Base-by-base conservation (phyloP, 2,329 filamentous ascomycete genomes). In the Aspergillus bombycis region DNA sequence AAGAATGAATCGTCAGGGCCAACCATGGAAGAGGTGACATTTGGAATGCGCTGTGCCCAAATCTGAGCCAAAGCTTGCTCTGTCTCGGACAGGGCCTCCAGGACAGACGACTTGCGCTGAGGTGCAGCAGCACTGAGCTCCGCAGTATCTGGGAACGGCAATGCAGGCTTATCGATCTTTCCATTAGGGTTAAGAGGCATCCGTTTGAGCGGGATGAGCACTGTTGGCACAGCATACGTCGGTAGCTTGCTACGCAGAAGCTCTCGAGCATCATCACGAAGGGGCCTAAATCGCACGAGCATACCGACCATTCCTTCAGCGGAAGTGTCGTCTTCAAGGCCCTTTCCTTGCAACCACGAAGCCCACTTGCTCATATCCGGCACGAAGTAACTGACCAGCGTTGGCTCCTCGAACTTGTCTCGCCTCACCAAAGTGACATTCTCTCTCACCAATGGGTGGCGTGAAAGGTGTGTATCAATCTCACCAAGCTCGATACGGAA, bases 401-500 rank as follows among this genome's bases (percentile, higher is more conserved):
- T 94, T 19, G 88, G 90, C 76, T 97, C 94, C 76, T 96, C 92
- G 74, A 93, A 88, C 71, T 89, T 89, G 78, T 96, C 90, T 78
- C 92, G 88, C 76, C 92, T 87, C 4, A 98, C 88, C 3, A 98
- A 81, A 0, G 94, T 98, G 69, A 92, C 89, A 78, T 91, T 93
- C 68, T 98, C 94, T 46, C 92, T 86, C 28, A 98, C 86, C 28
- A 96, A 80, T 0, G 87, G 88, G 78, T 92, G 87, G 52, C 88
- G 85, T 60, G 88, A 91, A 54, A 97, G 81, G 75, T 96, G 90
- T 48, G 85, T 91, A 77, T 98, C 94, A 69, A 98, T 97, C 69
- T 98, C 95, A 67, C 90, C 91, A 53, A 98, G 88, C 80, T 99
- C 95, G 69, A 99, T 96, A 65, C 94, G 86, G 84, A 97, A 98